Percentiles rank a stretch among this genome's conserved stretches.
phyloP scores from a whole-genome alignment of 495 filamentous ascomycete genomes.

The Penicillium daleae region DNA sequence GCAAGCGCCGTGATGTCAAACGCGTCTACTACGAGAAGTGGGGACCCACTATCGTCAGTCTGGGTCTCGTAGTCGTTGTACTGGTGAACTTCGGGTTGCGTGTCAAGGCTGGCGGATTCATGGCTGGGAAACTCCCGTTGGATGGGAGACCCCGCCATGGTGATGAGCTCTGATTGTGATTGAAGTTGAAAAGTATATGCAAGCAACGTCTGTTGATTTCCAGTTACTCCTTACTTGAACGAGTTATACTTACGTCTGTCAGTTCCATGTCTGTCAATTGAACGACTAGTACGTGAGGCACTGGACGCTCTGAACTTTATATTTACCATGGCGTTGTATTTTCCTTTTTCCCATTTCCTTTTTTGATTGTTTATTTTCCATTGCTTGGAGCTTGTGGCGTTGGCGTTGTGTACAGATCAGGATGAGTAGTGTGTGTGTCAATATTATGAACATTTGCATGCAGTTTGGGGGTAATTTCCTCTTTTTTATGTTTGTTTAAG shows the following conservation, averaged over 20 bases:
- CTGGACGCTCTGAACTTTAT: neutral
- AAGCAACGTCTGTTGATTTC: too few species aligned
- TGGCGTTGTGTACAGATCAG: constrained; percentile 6
- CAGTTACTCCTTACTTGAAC: neutral
- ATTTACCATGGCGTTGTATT: constrained; percentile 10
- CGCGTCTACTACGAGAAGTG: constrained; percentile 80
- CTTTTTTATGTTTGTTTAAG: too few species aligned
- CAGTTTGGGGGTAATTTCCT: too few species aligned
- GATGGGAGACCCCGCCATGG: constrained; percentile 14
- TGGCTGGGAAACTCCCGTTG: constrained; percentile 15
- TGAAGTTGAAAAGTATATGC: too few species aligned
- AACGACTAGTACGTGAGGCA: too few species aligned
- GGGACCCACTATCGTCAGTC: constrained; percentile 82
- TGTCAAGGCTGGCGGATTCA: constrained; percentile 40
- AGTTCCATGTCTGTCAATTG: too few species aligned
- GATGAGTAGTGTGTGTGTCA: neutral
- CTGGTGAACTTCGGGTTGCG: constrained; percentile 71
- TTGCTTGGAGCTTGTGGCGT: constrained; percentile 10
- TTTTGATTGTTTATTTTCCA: neutral
- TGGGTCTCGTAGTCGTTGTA: constrained; percentile 71
- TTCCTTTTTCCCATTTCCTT: neutral
- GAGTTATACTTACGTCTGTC: too few species aligned
- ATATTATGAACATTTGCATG: constrained; percentile 8
- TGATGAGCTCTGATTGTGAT: constrained; percentile 23
- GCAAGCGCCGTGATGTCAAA: constrained; percentile 74